phyloP scores from a whole-genome alignment of 257 asterid species.

The Fraxinus cuspidata region DNA sequence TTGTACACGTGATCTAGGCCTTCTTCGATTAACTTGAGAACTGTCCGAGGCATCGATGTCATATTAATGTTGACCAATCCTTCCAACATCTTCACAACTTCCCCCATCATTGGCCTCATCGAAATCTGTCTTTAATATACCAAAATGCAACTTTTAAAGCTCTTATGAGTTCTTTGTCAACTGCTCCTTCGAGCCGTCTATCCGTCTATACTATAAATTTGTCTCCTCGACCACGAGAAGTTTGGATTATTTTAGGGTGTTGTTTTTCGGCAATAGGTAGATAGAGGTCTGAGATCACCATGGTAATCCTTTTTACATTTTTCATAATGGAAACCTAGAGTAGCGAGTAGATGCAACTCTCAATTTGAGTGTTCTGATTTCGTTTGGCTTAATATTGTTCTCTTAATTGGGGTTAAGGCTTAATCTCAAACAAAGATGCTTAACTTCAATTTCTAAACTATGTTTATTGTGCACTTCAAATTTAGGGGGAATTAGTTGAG shows the following conservation, averaged over 20 bases:
- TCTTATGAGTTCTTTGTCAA: slow-evolving; percentile 59
- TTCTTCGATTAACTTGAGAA: slow-evolving; percentile 76
- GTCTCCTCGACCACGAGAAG: not conserved
- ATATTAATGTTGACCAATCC: slow-evolving; percentile 60
- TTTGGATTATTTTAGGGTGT: too few species aligned
- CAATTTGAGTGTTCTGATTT: too few species aligned
- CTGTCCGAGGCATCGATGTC: slow-evolving; percentile 85
- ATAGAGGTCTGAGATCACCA: too few species aligned
- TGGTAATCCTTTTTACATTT: too few species aligned
- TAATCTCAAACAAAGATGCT: too few species aligned
- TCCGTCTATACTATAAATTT: slow-evolving; percentile 27
- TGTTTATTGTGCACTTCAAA: not conserved
- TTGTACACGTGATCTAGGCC: slow-evolving; percentile 79
- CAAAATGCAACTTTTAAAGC: slow-evolving; percentile 74
- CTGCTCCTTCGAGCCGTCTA: slow-evolving; percentile 58
- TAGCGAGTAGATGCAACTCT: too few species aligned
- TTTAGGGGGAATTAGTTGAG: not conserved
- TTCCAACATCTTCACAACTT: slow-evolving; percentile 83
- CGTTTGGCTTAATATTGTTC: not conserved
- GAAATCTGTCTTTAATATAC: slow-evolving; percentile 81
- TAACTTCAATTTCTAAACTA: not conserved
- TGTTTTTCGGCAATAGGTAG: too few species aligned
- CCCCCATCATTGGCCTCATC: slow-evolving; percentile 84
- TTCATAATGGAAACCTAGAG: too few species aligned
- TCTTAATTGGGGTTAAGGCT: not conserved